Evolutionary conservation across 2,329 filamentous ascomycete species (phyloP), one percentile per base, ranked within the genome.

Genomic region (Pyrenochaeta sp.): DNA sequence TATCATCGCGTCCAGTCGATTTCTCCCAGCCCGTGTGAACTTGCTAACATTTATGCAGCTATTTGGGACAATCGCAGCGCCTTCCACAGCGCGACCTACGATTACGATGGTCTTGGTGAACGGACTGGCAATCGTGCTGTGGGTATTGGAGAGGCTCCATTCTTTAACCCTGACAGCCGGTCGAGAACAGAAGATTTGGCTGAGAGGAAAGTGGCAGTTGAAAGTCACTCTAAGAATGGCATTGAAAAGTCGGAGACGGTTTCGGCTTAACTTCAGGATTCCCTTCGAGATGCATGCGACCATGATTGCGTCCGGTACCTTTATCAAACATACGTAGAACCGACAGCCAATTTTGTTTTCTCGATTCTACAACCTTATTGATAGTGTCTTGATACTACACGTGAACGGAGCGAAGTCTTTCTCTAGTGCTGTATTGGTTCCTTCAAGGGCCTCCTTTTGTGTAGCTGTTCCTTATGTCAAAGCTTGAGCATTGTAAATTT

Each of bases 51-150:
- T 7, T 9, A 29, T 20, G 14, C 14, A 62, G 77, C 77, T 2
- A 77, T 79, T 48, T 79, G 77, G 77, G 76, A 76, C 31, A 73
- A 72, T 27, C 64, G 63, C 27, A 66, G 67, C 47, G 61, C 68
- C 3, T 72, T 68, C 52, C 70, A 72, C 43, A 64, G 60, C 46
- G 68, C 68, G 2, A 64, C 61, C 1, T 33, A 51, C 20, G 59
- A 64, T 17, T 57, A 62, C 17, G 61, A 62, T 3, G 59, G 52
- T 4, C 46, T 56, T 35, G 59, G 61, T 35, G 52, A 57, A 18
- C 52, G 61, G 2, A 48, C 47, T 10, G 59, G 61, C 1, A 57
- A 60, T 15, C 68, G 77, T 12, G 75, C 77, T 5, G 72, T 74
- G 2, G 72, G 74, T 0, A 76, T 75, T 33, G 76, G 76, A 0